Evolutionary conservation across 495 filamentous ascomycete species (phyloP).

Genomic region (Astrocystis sublimbata): DNA sequence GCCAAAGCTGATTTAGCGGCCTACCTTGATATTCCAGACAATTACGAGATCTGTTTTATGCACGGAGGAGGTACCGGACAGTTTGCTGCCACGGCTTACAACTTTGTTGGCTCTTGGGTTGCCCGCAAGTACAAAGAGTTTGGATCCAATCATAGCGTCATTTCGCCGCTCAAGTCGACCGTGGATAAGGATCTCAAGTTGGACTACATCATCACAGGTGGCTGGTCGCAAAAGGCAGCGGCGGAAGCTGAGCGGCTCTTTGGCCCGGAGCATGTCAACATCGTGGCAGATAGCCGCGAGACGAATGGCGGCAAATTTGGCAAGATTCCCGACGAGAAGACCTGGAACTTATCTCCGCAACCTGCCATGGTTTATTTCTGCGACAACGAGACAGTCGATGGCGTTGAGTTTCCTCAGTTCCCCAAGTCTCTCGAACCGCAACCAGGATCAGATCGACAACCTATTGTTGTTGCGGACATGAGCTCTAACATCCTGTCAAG

Average conservation of each 20-base stretch:
- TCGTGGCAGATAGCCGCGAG: conserved; percentile 66
- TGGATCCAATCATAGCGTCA: background rate
- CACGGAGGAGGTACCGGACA: conserved; percentile 72
- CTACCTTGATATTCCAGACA: conserved; percentile 66
- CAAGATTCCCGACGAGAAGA: conserved; percentile 63
- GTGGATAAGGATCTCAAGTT: conserved; percentile 64
- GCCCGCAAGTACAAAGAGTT: conserved; percentile 40
- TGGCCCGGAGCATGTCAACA: conserved; percentile 68
- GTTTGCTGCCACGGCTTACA: conserved; percentile 71
- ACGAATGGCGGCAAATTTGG: conserved; percentile 72
- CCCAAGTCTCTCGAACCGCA: conserved; percentile 45
- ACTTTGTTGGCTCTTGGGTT: conserved; percentile 73
- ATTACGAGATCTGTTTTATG: conserved; percentile 71
- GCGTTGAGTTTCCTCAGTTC: conserved; percentile 38
- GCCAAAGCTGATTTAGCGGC: conserved; percentile 54
- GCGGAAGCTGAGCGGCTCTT: conserved; percentile 71
- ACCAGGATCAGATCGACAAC: conserved; percentile 12
- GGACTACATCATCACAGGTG: conserved; percentile 78
- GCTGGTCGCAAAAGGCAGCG: conserved; percentile 71
- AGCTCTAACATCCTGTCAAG: conserved; percentile 65
- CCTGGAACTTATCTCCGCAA: conserved; percentile 65
- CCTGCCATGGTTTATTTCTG: conserved; percentile 76
- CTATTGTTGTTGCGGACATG: conserved; percentile 72
- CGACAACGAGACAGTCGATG: conserved; percentile 80
- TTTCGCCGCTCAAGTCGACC: conserved; percentile 59